A percentile compares a stretch with the other conserved stretches of the same genome.
Conservation (phyloP, 2,329 filamentous ascomycete genomes). For the Monosporascus sp. region DNA sequence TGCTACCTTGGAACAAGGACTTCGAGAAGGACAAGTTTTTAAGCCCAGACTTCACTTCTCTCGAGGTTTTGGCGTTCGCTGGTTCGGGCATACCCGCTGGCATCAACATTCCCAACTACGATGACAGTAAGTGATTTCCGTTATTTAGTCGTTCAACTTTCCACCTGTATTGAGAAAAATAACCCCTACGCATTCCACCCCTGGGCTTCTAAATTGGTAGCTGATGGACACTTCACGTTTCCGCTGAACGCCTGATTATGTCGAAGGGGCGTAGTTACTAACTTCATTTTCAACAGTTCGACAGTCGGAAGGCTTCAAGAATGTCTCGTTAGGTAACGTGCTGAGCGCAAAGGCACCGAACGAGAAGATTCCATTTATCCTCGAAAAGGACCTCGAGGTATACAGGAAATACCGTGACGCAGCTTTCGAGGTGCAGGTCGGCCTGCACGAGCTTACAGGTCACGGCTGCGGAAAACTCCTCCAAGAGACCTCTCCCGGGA, state of each 20-base stretch:
- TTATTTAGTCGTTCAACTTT: not conserved
- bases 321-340: slow-evolving; percentile 89
- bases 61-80: slow-evolving; percentile 84
- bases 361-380: slow-evolving; percentile 88
- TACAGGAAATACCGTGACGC: slow-evolving; percentile 80
- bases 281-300: slow-evolving; percentile 45
- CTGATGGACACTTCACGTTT: not conserved
- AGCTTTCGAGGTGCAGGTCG: slow-evolving; percentile 93
- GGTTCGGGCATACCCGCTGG: slow-evolving; percentile 63
- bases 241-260: not conserved
- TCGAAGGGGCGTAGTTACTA: not conserved
- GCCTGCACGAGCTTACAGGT: slow-evolving; percentile 80
- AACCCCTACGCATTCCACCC: too few species aligned
- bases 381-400: slow-evolving; percentile 67
- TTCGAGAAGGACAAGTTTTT: slow-evolving; percentile 97
- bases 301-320: slow-evolving; percentile 84
- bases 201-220: not conserved
- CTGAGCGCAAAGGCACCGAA: slow-evolving; percentile 86
- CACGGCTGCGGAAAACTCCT: slow-evolving; percentile 93
- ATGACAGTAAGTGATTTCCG: slow-evolving; percentile 23
- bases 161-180: not conserved
- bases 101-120: slow-evolving; percentile 51
- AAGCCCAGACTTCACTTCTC: slow-evolving; percentile 89
- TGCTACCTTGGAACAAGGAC: slow-evolving; percentile 79
- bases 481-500: slow-evolving; percentile 76